These are phyloP conservation scores for Urostyla sp. DNA, from an alignment of 73 alveolate genomes.

Conservation along the genomic window DNA sequence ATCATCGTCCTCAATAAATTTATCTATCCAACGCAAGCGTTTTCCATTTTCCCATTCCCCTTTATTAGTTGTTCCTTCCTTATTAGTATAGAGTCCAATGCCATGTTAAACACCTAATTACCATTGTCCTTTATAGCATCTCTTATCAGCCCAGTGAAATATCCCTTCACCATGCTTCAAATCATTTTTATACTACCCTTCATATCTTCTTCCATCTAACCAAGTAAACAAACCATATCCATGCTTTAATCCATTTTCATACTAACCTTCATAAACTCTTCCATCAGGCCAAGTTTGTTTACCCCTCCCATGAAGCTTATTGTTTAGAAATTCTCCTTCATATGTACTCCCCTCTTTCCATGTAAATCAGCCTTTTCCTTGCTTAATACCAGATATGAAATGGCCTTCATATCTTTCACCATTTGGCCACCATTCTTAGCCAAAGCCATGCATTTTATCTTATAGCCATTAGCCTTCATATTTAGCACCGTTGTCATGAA, in stretches of 20 bases:
- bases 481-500: slow-evolving; percentile 75
- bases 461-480: slow-evolving; percentile 90
- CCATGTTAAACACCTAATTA: too few species aligned
- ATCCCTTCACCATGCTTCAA: slow-evolving; percentile 58
- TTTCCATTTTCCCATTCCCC: too few species aligned
- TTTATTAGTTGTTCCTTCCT: too few species aligned
- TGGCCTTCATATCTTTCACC: background rate
- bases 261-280: slow-evolving; percentile 76
- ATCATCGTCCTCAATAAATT: too few species aligned
- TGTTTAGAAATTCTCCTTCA: slow-evolving; percentile 60
- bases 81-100: too few species aligned
- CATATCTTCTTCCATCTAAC: slow-evolving; percentile 54
- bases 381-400: slow-evolving; percentile 10
- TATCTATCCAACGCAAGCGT: too few species aligned
- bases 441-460: slow-evolving; percentile 87
- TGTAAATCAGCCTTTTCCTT: slow-evolving; percentile 54
- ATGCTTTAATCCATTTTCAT: slow-evolving; percentile 72
- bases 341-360: slow-evolving; percentile 64
- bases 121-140: slow-evolving; percentile 67
- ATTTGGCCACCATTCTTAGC: slow-evolving; percentile 71
- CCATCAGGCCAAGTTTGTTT: slow-evolving; percentile 72
- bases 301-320: slow-evolving; percentile 63
- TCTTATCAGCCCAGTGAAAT: slow-evolving; percentile 50
- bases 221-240: slow-evolving; percentile 64
- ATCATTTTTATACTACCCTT: slow-evolving; percentile 64